Conservation (phyloP, 805 yeast genomes). For the Yamadazyma olivae region DNA sequence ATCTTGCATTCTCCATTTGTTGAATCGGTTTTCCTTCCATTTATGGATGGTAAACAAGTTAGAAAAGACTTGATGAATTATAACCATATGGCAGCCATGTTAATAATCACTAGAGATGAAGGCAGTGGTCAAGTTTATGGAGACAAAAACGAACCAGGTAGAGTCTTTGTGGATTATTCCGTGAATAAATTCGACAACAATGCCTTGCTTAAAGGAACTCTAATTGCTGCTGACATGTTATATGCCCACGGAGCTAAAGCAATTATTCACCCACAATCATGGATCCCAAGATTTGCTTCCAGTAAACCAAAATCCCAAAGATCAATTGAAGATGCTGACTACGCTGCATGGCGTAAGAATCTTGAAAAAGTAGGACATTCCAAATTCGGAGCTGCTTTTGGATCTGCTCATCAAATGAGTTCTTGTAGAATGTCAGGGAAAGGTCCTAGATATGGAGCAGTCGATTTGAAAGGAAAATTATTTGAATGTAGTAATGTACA, state of each 20-base stretch:
- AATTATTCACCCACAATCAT: constrained; percentile 31
- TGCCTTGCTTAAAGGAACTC: constrained; percentile 34
- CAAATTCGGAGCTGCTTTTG: constrained; percentile 30
- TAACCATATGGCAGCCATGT: constrained; percentile 34
- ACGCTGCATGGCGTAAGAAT: constrained; percentile 31
- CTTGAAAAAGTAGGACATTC: constrained; percentile 25
- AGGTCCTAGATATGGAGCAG: constrained; percentile 43
- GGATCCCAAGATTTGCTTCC: constrained; percentile 36
- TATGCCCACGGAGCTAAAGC: constrained; percentile 49
- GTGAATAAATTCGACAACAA: constrained; percentile 39
- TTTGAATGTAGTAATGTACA: constrained; percentile 47
- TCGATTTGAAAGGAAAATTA: constrained; percentile 41
- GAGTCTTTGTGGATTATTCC: constrained; percentile 35
- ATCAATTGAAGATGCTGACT: constrained; percentile 41
- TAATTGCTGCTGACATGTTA: constrained; percentile 41
- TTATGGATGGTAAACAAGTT: constrained; percentile 31
- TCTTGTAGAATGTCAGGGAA: constrained; percentile 50
- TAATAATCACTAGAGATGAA: constrained; percentile 48
- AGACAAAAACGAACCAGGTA: constrained; percentile 31
- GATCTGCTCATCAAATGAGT: constrained; percentile 56
- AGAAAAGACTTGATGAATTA: constrained; percentile 33
- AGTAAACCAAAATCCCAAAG: constrained; percentile 35
- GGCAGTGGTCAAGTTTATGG: constrained; percentile 35
- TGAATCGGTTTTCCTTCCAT: constrained; percentile 39
- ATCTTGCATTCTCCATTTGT: constrained; percentile 44